These are phyloP conservation scores for Oidiodendron maius DNA, from an alignment of 495 filamentous ascomycete species.

Conservation along the genomic window DNA sequence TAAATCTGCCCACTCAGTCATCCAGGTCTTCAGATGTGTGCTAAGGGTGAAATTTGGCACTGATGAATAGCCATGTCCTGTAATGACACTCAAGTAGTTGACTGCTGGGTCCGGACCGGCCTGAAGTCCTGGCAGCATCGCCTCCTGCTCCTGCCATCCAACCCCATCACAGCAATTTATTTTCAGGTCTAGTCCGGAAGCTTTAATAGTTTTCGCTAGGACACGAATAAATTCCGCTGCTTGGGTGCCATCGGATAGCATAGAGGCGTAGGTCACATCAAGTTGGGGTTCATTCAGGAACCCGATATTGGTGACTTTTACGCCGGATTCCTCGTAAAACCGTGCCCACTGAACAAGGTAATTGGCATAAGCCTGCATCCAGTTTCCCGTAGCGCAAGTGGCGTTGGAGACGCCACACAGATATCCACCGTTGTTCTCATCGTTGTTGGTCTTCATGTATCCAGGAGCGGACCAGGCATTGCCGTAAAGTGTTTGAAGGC, in stretches of 20 bases:
- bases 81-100: conserved; percentile 32
- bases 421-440: conserved; percentile 36
- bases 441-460: conserved; percentile 53
- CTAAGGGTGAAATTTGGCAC: conserved; percentile 29
- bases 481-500: conserved; percentile 23
- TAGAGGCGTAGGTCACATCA: conserved; percentile 11
- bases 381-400: conserved; percentile 43
- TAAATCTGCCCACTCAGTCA: conserved; percentile 48
- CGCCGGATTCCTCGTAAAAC: conserved; percentile 39
- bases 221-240: conserved; percentile 46
- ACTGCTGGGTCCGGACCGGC: too few species aligned
- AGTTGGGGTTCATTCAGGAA: conserved; percentile 53
- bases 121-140: too few species aligned
- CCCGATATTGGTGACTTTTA: conserved; percentile 42
- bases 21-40: conserved; percentile 37
- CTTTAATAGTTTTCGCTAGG: conserved; percentile 36
- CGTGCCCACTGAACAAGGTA: conserved; percentile 35
- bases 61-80: conserved; percentile 41
- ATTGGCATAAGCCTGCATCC: conserved; percentile 50
- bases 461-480: conserved; percentile 51
- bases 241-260: not conserved
- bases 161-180: conserved; percentile 25
- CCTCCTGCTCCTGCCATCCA: too few species aligned
- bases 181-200: conserved; percentile 24
- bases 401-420: conserved; percentile 44